Evolutionary conservation across 2,329 filamentous ascomycete genomes (phyloP), one percentile per base, ranked within the genome.

Genomic region (Apiospora pterosperma): DNA sequence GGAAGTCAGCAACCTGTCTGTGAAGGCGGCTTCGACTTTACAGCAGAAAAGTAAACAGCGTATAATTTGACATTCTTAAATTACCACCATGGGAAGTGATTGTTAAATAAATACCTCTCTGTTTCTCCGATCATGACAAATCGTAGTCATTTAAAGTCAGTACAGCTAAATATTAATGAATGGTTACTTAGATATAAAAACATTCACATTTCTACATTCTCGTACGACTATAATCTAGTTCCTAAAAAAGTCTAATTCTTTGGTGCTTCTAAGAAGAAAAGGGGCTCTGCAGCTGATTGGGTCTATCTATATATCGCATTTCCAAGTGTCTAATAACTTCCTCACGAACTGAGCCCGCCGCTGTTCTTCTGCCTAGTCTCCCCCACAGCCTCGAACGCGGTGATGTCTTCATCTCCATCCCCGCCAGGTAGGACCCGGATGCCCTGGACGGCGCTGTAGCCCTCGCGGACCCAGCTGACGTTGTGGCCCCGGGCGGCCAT

Each of bases 321-420:
- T 16, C 25, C 14, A 1, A 39, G 7, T n/a, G n/a, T n/a, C n/a
- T 10, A 34, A 19, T 8, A 55, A 41, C 23, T 11, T 31, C 36
- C 36, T 62, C 75, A 82, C 5, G 80, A 31, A 1, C 75, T 87
- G 70, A 87, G 84, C 0, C 90, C 92, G 1, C 83, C 91, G 64
- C 89, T 92, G 71, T 90, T 88, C 70, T 79, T 75, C 82, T 94
- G 92, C 67, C 92, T 85, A 28, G 90, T 90, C 76, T 96, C 93
- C 1, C 88, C 86, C 1, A 87, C 92, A 3, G 92, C 91, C 79
- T 95, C 91, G 75, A 96, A 96, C 0, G 82, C 85, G 0, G 16
- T 7, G 19, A 34, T 34, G 23, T 28, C 6, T n/a, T 48, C 41
- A 1, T 19, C 44, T 6, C 12, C 48, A 3, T 31, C 48, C 0